phyloP scores from a whole-genome alignment of 805 yeast species.

The Yamadazyma akitaensis region DNA sequence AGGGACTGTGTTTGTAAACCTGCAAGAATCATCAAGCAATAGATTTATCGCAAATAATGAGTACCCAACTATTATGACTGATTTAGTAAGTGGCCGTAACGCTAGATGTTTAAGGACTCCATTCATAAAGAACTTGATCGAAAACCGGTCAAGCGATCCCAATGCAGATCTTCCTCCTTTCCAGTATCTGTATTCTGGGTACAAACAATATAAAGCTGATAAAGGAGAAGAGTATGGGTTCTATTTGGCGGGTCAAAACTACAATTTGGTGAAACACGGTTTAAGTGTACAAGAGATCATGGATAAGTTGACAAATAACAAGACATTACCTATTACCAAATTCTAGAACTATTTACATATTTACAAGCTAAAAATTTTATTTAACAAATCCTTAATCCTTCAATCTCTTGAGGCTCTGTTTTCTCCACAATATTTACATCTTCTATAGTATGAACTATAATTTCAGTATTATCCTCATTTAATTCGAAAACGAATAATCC shows the following conservation, averaged over 20 bases:
- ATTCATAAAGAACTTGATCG: constrained; percentile 21
- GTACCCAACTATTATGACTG: constrained; percentile 27
- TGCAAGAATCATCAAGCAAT: constrained; percentile 27
- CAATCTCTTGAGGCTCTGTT: constrained; percentile 24
- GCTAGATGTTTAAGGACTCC: constrained; percentile 38
- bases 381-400: constrained; percentile 27
- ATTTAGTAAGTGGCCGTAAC: constrained; percentile 34
- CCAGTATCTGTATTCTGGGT: constrained; percentile 32
- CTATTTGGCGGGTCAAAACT: constrained; percentile 36
- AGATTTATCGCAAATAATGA: constrained; percentile 14
- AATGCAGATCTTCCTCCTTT: constrained; percentile 28
- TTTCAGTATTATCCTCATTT: constrained; percentile 49
- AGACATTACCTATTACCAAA: too few species aligned
- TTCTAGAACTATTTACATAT: not conserved
- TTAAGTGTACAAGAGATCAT: constrained; percentile 23
- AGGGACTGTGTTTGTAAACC: constrained; percentile 49
- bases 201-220: constrained; percentile 20
- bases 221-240: constrained; percentile 21
- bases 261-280: constrained; percentile 19
- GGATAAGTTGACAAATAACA: constrained; percentile 17
- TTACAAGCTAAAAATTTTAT: not conserved
- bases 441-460: constrained; percentile 64
- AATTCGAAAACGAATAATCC: constrained; percentile 70
- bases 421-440: constrained; percentile 57
- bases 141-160: not conserved